Evolutionary conservation across 2,329 filamentous ascomycete species (phyloP).

Genomic region (Cladosporium sphaerospermum): DNA sequence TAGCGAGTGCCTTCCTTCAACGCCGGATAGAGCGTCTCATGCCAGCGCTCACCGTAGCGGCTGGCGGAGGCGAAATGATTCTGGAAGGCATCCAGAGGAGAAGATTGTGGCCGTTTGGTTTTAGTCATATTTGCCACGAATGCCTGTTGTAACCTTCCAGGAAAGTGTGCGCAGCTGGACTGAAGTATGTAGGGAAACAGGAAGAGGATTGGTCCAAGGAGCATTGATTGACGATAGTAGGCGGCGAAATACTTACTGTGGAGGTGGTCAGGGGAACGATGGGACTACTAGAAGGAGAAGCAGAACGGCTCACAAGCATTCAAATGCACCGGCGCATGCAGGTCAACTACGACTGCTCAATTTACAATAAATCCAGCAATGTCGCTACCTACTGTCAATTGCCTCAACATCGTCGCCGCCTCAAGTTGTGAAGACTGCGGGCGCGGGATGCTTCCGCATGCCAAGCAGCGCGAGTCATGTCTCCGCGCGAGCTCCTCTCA

Average conservation of each 20-base stretch:
- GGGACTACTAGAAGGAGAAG: neutral
- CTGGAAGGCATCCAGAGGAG: slow-evolving; percentile 24
- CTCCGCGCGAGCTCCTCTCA: neutral
- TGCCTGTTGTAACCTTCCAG: neutral
- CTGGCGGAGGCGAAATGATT: slow-evolving; percentile 23
- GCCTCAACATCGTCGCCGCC: no score
- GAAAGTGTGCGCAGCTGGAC: neutral
- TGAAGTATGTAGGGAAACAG: neutral
- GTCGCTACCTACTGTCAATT: no score
- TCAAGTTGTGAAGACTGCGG: no score
- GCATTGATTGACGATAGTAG: neutral
- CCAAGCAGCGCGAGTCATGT: neutral
- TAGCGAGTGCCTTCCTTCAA: slow-evolving; percentile 21
- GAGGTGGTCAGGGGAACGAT: neutral
- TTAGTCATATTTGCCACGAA: slow-evolving; percentile 19
- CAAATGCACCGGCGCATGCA: no score
- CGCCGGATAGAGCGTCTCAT: slow-evolving; percentile 22
- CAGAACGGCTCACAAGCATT: no score
- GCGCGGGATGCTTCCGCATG: no score
- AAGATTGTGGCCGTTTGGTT: slow-evolving; percentile 17
- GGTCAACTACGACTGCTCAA: no score
- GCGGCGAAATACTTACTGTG: slow-evolving; percentile 1
- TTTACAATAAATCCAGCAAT: no score
- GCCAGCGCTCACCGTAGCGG: slow-evolving; percentile 22
- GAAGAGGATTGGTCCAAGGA: neutral